These are phyloP conservation scores for Caryocar brasiliense DNA, from an alignment of 441 rosid species.

Conservation along the genomic window DNA sequence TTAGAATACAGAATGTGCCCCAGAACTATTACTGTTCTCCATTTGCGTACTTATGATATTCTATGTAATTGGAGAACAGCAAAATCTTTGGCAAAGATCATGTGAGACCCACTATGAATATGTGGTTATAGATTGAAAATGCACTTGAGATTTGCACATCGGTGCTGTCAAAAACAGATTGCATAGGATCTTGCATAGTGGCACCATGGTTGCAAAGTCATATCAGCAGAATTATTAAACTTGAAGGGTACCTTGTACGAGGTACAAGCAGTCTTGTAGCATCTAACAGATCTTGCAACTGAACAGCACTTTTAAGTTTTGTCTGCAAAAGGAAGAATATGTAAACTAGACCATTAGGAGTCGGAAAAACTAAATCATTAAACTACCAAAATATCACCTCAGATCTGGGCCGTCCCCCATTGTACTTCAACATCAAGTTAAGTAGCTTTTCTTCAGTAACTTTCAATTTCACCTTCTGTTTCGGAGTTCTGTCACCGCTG, in stretches of 20 bases:
- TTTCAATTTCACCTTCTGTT: constrained; percentile 97
- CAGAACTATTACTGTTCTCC: too few species aligned
- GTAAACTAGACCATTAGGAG: not conserved
- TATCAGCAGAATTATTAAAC: not conserved
- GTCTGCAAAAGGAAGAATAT: constrained; percentile 45
- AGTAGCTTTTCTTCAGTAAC: constrained; percentile 95
- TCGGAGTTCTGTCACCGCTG: constrained; percentile 99
- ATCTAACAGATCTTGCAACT: constrained; percentile 96
- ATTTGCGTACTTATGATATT: too few species aligned
- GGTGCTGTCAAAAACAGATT: not conserved
- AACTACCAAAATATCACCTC: constrained; percentile 49
- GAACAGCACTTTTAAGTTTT: constrained; percentile 95
- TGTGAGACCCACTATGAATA: too few species aligned
- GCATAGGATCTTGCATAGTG: not conserved
- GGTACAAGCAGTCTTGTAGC: constrained; percentile 97
- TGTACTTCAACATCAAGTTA: constrained; percentile 92
- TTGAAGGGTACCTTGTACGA: constrained; percentile 62
- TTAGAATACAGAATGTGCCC: too few species aligned
- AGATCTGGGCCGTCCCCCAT: constrained; percentile 92
- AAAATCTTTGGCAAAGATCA: too few species aligned
- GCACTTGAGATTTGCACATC: too few species aligned
- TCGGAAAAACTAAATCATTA: not conserved
- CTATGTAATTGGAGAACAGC: too few species aligned
- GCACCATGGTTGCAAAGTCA: not conserved
- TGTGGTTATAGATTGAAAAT: too few species aligned